Evolutionary conservation across 495 filamentous ascomycete genomes (phyloP).

Genomic region (Eremomyces bilateralis): DNA sequence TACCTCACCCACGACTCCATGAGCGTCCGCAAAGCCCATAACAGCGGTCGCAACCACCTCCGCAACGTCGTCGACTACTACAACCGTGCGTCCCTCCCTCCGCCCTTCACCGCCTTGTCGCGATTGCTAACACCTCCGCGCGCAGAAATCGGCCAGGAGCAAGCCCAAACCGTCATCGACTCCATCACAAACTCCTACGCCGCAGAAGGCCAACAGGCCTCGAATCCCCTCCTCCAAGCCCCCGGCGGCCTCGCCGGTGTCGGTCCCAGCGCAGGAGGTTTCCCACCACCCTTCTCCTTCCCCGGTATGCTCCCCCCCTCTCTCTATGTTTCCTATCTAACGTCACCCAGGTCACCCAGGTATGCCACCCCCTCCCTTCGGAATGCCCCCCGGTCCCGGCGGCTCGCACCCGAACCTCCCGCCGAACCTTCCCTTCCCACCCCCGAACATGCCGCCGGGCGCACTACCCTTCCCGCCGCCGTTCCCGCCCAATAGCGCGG

Average conservation of each 20-base stretch:
- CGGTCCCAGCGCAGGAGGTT: constrained; percentile 3
- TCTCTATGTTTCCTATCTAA: not conserved
- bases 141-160: constrained; percentile 90
- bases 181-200: constrained; percentile 88
- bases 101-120: not conserved
- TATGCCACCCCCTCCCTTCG: not conserved
- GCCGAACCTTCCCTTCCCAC: constrained; percentile 10
- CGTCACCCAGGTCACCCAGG: not conserved
- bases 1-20: constrained; percentile 99
- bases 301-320: constrained; percentile 1
- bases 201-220: constrained; percentile 68
- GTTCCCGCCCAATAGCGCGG: constrained; percentile 3
- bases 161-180: constrained; percentile 95
- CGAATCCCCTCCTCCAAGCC: constrained; percentile 57
- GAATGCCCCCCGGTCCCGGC: not conserved
- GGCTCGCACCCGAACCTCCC: constrained; percentile 6
- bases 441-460: constrained; percentile 7
- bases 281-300: constrained; percentile 9
- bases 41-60: constrained; percentile 85
- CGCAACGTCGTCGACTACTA: constrained; percentile 98
- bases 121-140: not conserved
- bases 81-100: constrained; percentile 35
- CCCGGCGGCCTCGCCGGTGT: constrained; percentile 19
- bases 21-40: constrained; percentile 97
- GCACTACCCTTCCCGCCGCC: constrained; percentile 9